These are phyloP conservation scores for Moesziomyces antarcticus DNA, from an alignment of 1,284 basidiomycete genomes.

Conservation along the genomic window DNA sequence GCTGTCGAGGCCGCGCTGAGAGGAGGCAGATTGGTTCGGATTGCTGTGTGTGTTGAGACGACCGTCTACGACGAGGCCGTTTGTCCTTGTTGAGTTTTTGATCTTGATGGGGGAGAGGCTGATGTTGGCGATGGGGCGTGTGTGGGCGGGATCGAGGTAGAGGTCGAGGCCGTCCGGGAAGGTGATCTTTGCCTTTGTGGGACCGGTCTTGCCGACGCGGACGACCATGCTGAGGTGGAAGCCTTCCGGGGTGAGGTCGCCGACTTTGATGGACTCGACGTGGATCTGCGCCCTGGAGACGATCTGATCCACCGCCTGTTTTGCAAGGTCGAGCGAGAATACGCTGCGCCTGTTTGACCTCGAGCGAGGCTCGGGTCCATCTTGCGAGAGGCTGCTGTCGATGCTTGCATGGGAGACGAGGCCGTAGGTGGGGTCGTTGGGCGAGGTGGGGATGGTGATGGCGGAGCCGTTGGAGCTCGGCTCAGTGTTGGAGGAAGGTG, in stretches of 20 bases:
- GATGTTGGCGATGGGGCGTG: conserved; percentile 22
- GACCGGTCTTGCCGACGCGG: conserved; percentile 35
- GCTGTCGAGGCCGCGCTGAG: conserved; percentile 14
- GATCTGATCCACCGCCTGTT: conserved; percentile 39
- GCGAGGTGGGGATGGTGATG: conserved; percentile 2
- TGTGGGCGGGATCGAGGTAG: conserved; percentile 25
- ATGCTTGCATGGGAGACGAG: conserved; percentile 12
- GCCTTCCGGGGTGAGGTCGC: conserved; percentile 22
- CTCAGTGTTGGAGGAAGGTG: conserved; percentile 7
- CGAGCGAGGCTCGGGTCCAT: background rate
- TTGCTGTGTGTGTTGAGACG: conserved; percentile 1
- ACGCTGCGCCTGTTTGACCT: conserved; percentile 5
- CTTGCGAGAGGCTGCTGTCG: conserved; percentile 3
- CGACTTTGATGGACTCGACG: conserved; percentile 28
- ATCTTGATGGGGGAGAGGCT: conserved; percentile 34
- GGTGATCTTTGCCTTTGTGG: conserved; percentile 45
- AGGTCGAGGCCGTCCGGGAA: conserved; percentile 47
- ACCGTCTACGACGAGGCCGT: conserved; percentile 27
- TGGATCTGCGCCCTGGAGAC: conserved; percentile 32
- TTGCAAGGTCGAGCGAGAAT: conserved; percentile 35
- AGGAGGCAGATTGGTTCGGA: background rate
- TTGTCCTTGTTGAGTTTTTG: conserved; percentile 17
- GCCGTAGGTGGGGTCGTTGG: conserved; percentile 1
- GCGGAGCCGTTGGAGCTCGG: conserved; percentile 7
- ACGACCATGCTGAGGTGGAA: conserved; percentile 26